Evolutionary conservation across 192 early-diverging fungal genomes (phyloP).

Genomic region (Kappamyces sp.): DNA sequence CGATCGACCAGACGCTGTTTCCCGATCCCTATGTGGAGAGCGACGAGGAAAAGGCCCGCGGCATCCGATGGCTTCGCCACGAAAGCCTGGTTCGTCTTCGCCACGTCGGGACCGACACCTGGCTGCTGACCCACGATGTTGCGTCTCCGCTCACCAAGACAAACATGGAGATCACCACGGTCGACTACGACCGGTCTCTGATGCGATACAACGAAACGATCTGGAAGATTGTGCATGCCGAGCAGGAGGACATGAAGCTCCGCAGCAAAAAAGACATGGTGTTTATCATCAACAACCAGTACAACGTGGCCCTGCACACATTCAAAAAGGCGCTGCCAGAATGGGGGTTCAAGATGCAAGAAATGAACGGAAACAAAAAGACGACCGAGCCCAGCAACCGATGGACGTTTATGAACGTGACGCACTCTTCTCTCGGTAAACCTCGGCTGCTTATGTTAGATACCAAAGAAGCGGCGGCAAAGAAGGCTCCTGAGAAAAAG

Average conservation of each 20-base stretch:
- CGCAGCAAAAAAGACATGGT: conserved; percentile 39
- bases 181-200: conserved; percentile 33
- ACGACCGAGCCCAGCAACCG: conserved; percentile 60
- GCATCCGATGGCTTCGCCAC: conserved; percentile 47
- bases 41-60: conserved; percentile 25
- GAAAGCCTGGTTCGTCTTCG: conserved; percentile 56
- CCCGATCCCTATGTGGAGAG: conserved; percentile 18
- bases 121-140: conserved; percentile 72
- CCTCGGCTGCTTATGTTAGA: background rate
- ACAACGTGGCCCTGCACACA: conserved; percentile 75
- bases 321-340: conserved; percentile 65
- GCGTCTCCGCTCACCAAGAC: conserved; percentile 68
- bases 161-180: conserved; percentile 77
- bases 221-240: conserved; percentile 39
- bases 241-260: conserved; percentile 27
- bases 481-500: conserved; percentile 44
- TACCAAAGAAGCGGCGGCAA: conserved; percentile 18
- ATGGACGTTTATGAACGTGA: conserved; percentile 78
- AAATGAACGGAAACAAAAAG: conserved; percentile 93
- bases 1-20: conserved; percentile 29
- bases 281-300: conserved; percentile 66
- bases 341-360: conserved; percentile 84
- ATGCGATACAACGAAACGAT: conserved; percentile 50
- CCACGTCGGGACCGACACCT: conserved; percentile 49
- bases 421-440: conserved; percentile 36